Evolutionary conservation across 2,329 filamentous ascomycete genomes (phyloP), one percentile per base, ranked within the genome.

Genomic region (Penicillium fuscoglaucum): DNA sequence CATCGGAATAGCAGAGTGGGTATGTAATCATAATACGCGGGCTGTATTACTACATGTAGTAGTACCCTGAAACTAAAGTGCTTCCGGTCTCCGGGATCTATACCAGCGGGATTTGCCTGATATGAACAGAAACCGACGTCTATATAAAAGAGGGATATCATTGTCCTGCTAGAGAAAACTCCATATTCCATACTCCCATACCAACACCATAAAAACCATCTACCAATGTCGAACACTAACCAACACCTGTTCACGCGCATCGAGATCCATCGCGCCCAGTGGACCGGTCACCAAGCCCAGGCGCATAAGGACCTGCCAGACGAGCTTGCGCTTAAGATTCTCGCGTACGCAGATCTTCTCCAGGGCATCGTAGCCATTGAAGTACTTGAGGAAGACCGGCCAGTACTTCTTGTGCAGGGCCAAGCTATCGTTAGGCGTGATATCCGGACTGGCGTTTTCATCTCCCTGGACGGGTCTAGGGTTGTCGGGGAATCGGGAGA

Each of bases 271-370:
- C 29, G 65, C 65, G 21, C 66, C 62, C 24, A 67, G 66, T 40
- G 69, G 65, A 41, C 82, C 83, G 55, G 90, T 73, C 55, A 87
- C 78, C 47, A 84, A 83, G 80, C 90, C 92, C 15, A 91, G 83
- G 66, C 90, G 88, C 43, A 71, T 77, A 33, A 86, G 74, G 58
- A 84, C 66, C 62, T 78, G 75, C 76, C 79, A 79, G 4, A 86
- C 82, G 43, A 78, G 72, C 76, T 93, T 96, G 57, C 91, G 82
- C 79, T 95, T 96, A 78, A 96, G 83, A 6, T 90, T 90, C 76
- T 97, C 91, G 57, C 89, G 84, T n/a, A 95, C 79, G 1, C 90
- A 86, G 64, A 99, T 89, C 66, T 93, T 87, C 77, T 99, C 95
- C 59, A 98, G 80, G 2, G 93, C 87, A 70, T 89, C 87, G 57